Evolutionary conservation across 495 filamentous ascomycete species (phyloP).

Genomic region (Neurospora intermedia): DNA sequence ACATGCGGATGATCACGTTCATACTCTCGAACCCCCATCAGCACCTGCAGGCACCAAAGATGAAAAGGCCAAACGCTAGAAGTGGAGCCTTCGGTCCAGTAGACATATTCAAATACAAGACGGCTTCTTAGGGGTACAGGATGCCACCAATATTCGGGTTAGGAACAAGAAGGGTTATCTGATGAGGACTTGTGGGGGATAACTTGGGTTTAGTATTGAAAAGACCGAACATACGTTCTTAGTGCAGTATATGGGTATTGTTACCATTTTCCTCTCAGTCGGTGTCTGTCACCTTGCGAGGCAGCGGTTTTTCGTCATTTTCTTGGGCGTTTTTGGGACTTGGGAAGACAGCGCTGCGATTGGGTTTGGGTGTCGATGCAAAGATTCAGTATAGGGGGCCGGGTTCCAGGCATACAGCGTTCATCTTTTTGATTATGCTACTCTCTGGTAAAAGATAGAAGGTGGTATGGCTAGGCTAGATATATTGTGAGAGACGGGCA

Average conservation of each 20-base stretch:
- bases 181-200: neutral
- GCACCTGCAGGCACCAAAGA: conserved; percentile 9
- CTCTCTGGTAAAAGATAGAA: neutral
- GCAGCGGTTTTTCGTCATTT: neutral
- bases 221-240: neutral
- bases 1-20: conserved; percentile 39
- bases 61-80: neutral
- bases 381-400: neutral
- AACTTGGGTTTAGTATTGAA: neutral
- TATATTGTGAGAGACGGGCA: neutral
- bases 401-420: neutral
- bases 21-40: conserved; percentile 43
- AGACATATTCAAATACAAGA: neutral
- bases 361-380: neutral
- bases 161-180: neutral
- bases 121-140: neutral
- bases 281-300: neutral
- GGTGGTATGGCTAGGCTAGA: neutral
- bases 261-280: neutral
- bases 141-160: neutral
- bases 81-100: neutral
- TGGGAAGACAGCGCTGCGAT: neutral
- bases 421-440: neutral
- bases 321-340: neutral
- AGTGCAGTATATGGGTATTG: neutral